phyloP scores from a whole-genome alignment of 2,329 filamentous ascomycete genomes.

The Calycina marina region DNA sequence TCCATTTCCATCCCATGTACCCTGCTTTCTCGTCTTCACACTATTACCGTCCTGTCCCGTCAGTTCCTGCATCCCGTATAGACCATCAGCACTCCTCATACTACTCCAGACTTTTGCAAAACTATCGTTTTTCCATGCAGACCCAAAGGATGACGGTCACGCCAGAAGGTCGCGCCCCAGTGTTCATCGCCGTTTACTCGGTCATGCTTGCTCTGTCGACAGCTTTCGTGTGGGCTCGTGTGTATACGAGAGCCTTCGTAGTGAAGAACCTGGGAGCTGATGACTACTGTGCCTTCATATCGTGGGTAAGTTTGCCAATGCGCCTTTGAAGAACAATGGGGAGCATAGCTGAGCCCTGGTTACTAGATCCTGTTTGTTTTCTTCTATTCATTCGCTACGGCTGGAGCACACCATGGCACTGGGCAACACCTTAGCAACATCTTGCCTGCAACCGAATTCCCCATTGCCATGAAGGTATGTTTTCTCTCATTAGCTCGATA shows the following conservation, averaged over 20 bases:
- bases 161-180: background rate
- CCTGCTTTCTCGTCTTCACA: no score
- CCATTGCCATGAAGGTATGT: background rate
- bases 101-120: no score
- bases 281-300: background rate
- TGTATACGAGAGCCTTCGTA: conserved; percentile 1
- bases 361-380: conserved; percentile 1
- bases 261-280: conserved; percentile 1
- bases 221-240: background rate
- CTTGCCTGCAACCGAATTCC: background rate
- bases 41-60: no score
- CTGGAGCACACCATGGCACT: background rate
- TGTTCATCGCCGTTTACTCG: background rate
- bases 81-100: no score
- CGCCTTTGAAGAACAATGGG: no score
- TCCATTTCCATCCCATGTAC: no score
- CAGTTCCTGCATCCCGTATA: no score
- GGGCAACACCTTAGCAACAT: conserved; percentile 1
- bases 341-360: no score
- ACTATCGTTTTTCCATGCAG: no score
- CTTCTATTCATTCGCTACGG: background rate
- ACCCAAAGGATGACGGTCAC: background rate
- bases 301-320: background rate
- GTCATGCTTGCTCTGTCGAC: background rate
- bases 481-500: background rate